These are phyloP conservation scores for Chalciporus piperatus DNA, from an alignment of 768 basidiomycete genomes.

Conservation along the genomic window DNA sequence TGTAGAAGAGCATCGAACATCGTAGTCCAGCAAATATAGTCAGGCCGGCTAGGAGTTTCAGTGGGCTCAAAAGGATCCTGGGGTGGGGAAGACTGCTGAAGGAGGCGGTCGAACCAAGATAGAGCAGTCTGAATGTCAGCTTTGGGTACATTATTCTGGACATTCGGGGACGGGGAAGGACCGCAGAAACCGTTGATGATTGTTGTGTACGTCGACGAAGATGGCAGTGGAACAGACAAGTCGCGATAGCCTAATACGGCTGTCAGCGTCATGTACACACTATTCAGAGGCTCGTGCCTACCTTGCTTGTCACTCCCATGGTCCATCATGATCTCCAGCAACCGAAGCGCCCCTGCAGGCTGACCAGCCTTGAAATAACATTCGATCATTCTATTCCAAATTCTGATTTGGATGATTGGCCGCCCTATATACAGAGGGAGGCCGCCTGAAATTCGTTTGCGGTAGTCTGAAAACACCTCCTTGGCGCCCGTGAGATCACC, in stretches of 20 bases:
- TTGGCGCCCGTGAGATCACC: constrained; percentile 49
- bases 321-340: constrained; percentile 72
- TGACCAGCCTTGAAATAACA: constrained; percentile 65
- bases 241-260: constrained; percentile 18
- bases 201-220: constrained; percentile 58
- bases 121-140: constrained; percentile 61
- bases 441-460: constrained; percentile 38
- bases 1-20: constrained; percentile 58
- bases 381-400: constrained; percentile 78
- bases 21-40: constrained; percentile 50
- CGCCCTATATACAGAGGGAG: constrained; percentile 21
- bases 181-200: constrained; percentile 67
- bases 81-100: constrained; percentile 39
- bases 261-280: background rate
- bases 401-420: constrained; percentile 37
- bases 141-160: background rate
- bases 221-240: constrained; percentile 50
- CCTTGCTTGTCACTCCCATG: constrained; percentile 26
- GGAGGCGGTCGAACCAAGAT: constrained; percentile 68
- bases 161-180: constrained; percentile 29
- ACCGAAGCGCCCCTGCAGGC: constrained; percentile 57
- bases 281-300: background rate
- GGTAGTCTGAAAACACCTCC: constrained; percentile 63
- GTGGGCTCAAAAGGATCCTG: constrained; percentile 42
- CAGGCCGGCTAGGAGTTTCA: constrained; percentile 48